Evolutionary conservation across 257 asterid genomes (phyloP), one percentile per base, ranked within the genome.

Genomic region (Agastache rugosa): DNA sequence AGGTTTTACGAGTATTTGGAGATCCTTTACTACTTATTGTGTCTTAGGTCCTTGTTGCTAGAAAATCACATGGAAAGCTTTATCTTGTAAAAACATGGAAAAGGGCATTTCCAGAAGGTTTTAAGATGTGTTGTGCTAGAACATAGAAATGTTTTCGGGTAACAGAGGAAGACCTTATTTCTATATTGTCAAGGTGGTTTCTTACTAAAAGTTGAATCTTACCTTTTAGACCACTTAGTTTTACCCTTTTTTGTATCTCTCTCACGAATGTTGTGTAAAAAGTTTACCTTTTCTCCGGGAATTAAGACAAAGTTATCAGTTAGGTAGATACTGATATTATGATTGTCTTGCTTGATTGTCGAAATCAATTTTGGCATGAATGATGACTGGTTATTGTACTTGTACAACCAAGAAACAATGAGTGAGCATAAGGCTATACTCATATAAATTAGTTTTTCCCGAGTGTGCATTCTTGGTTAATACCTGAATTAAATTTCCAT

Each of bases 21-120:
- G 48, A 54, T 71, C 29, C n/a, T 6, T 37, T 23, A 31, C 29
- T 8, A 7, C 61, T 44, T 71, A 61, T 6, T 53, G 31, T 39
- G 19, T 20, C 39, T 50, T 34, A 47, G 45, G 64, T n/a, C 35
- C 42, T 51, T 39, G 19, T 63, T 63, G 59, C 67, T 19, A 55
- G 63, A 56, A 15, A 19, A 51, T 23, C 50, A 65, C 39, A 8
- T 10, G 5, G 9, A 53, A 64, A 64, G 15, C 31, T 35, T 10
- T 64, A 59, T 12, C 37, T 11, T 42, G 3, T 39, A 8, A 16
- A 45, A 31, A 47, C 53, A 47, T 11, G 53, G 27, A 62, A 29
- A 27, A 11, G 2, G 27, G 1, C 17, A 47, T 8, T 23, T 60
- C 34, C 6, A 19, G 53, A 48, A 22, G 11, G 63, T 31, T 35